Conservation (phyloP, 768 basidiomycete species). For the Clitopilus passeckerianus region DNA sequence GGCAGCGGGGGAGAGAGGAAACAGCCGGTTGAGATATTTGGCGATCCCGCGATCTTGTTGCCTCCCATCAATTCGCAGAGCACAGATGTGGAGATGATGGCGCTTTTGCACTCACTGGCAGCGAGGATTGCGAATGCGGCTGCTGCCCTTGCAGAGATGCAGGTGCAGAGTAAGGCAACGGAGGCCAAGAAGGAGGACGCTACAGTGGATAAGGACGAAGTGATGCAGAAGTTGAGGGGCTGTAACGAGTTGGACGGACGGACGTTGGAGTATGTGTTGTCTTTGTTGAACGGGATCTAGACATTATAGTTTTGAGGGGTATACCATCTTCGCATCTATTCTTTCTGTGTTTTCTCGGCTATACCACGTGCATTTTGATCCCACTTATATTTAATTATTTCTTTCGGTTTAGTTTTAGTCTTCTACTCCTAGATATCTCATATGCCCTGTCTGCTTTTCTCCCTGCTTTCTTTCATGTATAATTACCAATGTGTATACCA, state of each 20-base stretch:
- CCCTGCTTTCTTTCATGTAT: no score
- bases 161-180: not conserved
- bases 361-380: no score
- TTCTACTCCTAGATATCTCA: no score
- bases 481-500: no score
- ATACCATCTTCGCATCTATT: no score
- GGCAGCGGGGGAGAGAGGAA: not conserved
- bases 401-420: no score
- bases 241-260: conserved; percentile 39
- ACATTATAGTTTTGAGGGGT: no score
- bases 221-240: conserved; percentile 29
- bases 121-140: conserved; percentile 74
- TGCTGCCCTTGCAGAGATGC: conserved; percentile 25
- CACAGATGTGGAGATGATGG: conserved; percentile 66
- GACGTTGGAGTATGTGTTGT: conserved; percentile 38
- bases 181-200: conserved; percentile 5
- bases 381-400: no score
- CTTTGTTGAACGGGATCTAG: not conserved
- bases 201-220: conserved; percentile 18
- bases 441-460: no score
- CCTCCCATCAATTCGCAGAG: conserved; percentile 68
- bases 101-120: conserved; percentile 72
- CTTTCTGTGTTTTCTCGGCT: no score
- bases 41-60: conserved; percentile 58
- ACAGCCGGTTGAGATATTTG: conserved; percentile 36